Conservation (phyloP, 352 stramenopile species). For the Hyaloperonospora brassicae region DNA sequence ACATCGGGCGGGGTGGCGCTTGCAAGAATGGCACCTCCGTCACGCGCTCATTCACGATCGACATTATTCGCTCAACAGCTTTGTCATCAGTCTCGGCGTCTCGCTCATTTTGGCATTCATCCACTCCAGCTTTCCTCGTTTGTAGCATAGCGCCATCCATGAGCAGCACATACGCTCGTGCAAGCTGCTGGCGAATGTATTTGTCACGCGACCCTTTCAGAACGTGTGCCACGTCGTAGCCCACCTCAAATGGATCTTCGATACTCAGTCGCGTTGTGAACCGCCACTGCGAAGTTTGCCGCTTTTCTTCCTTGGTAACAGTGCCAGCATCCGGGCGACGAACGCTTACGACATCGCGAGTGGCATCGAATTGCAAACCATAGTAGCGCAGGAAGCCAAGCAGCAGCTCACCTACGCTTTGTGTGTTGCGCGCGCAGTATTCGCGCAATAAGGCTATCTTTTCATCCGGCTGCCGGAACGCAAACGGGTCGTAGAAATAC, state of each 20-base stretch:
- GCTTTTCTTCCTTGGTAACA: slow-evolving; percentile 74
- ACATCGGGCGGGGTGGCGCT: slow-evolving; percentile 16
- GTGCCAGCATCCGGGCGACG: slow-evolving; percentile 44
- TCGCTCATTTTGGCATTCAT: slow-evolving; percentile 3
- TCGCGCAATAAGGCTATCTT: slow-evolving; percentile 35
- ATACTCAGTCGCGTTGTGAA: slow-evolving; percentile 84
- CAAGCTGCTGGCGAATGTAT: slow-evolving; percentile 80
- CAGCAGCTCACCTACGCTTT: slow-evolving; percentile 56
- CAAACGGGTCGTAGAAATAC: slow-evolving; percentile 80
- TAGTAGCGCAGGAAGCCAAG: slow-evolving; percentile 75
- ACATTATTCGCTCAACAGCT: slow-evolving; percentile 29
- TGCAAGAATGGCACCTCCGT: slow-evolving; percentile 38
- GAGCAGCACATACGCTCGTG: slow-evolving; percentile 57
- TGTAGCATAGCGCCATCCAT: slow-evolving; percentile 36
- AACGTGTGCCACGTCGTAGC: slow-evolving; percentile 96
- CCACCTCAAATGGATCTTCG: slow-evolving; percentile 98
- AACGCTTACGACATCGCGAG: slow-evolving; percentile 55
- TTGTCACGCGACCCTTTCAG: slow-evolving; percentile 86
- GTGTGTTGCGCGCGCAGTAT: slow-evolving; percentile 41
- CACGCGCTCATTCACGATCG: slow-evolving; percentile 33
- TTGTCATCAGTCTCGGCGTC: slow-evolving; percentile 6
- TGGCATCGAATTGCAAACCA: slow-evolving; percentile 62
- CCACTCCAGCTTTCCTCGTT: slow-evolving; percentile 9
- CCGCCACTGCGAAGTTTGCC: slow-evolving; percentile 53
- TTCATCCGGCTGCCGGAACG: slow-evolving; percentile 36